Evolutionary conservation across 2,329 filamentous ascomycete genomes (phyloP).

Genomic region (Graphilbum ipis-grandicollis): DNA sequence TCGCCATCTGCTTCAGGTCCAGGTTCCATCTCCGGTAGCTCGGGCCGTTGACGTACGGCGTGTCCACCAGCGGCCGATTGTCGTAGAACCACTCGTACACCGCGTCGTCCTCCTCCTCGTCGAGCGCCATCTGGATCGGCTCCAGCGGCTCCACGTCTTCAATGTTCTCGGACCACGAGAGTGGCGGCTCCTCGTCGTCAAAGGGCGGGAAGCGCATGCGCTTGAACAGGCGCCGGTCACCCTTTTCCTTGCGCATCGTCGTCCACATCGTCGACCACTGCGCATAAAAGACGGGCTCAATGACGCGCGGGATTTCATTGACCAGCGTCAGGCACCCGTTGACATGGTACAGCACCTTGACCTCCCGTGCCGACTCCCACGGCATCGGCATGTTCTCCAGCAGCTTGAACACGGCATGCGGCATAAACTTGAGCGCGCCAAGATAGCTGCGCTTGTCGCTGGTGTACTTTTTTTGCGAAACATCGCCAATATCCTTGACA

Average conservation of each 20-base stretch:
- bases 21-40: slow-evolving; percentile 97
- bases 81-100: slow-evolving; percentile 98
- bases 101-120: slow-evolving; percentile 79
- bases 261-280: slow-evolving; percentile 99
- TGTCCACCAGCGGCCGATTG: slow-evolving; percentile 77
- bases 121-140: slow-evolving; percentile 95
- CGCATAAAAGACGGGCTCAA: slow-evolving; percentile 93
- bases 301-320: slow-evolving; percentile 90
- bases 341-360: slow-evolving; percentile 96
- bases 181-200: slow-evolving; percentile 91
- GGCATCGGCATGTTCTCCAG: slow-evolving; percentile 99
- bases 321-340: slow-evolving; percentile 94
- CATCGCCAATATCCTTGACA: slow-evolving; percentile 94
- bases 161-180: slow-evolving; percentile 97
- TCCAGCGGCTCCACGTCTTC: slow-evolving; percentile 96
- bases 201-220: slow-evolving; percentile 98
- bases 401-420: slow-evolving; percentile 90
- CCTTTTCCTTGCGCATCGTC: slow-evolving; percentile 94
- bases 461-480: slow-evolving; percentile 98
- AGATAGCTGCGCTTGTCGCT: slow-evolving; percentile 97
- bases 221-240: slow-evolving; percentile 89
- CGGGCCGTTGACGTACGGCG: slow-evolving; percentile 82
- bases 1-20: slow-evolving; percentile 86
- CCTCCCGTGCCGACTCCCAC: slow-evolving; percentile 90
- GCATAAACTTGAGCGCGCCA: slow-evolving; percentile 97